Percentiles rank a stretch among this genome's conserved stretches.
Evolutionary conservation across 352 stramenopile genomes (phyloP).

Genomic region (Phytophthora quininea): DNA sequence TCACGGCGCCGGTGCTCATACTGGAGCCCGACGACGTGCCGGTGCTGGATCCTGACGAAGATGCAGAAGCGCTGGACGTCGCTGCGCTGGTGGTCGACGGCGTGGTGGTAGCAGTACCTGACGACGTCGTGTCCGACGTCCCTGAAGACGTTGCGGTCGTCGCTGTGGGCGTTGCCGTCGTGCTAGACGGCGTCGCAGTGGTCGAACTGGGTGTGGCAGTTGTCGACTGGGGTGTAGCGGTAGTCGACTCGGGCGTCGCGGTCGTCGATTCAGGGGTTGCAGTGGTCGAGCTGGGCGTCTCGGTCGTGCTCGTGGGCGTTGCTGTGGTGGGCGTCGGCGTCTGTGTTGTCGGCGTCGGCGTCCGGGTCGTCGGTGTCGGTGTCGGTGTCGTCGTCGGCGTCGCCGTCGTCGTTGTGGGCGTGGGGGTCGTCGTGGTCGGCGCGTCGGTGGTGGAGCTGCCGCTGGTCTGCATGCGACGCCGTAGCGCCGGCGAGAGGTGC

Average conservation of each 20-base stretch:
- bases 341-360: conserved; percentile 19
- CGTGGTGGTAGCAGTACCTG: conserved; percentile 8
- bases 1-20: conserved; percentile 74
- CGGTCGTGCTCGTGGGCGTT: conserved; percentile 7
- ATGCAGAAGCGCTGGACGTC: conserved; percentile 19
- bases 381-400: conserved; percentile 17
- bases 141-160: conserved; percentile 30
- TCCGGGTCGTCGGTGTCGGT: conserved; percentile 11
- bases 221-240: background rate
- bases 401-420: conserved; percentile 10
- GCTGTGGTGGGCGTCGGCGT: conserved; percentile 17
- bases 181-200: conserved; percentile 8
- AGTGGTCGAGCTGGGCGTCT: background rate
- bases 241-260: conserved; percentile 6
- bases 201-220: conserved; percentile 4
- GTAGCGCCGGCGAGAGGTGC: conserved; percentile 21
- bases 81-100: conserved; percentile 23
- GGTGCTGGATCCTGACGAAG: conserved; percentile 21
- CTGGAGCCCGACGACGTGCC: conserved; percentile 41
- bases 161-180: conserved; percentile 15
- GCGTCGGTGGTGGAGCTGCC: conserved; percentile 19
- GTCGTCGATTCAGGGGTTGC: conserved; percentile 23
- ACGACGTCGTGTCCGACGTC: conserved; percentile 31
- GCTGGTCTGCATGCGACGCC: conserved; percentile 26
- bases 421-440: conserved; percentile 8